phyloP scores from a whole-genome alignment of 1,139 yeast genomes.

The Candida labiduridarum region DNA sequence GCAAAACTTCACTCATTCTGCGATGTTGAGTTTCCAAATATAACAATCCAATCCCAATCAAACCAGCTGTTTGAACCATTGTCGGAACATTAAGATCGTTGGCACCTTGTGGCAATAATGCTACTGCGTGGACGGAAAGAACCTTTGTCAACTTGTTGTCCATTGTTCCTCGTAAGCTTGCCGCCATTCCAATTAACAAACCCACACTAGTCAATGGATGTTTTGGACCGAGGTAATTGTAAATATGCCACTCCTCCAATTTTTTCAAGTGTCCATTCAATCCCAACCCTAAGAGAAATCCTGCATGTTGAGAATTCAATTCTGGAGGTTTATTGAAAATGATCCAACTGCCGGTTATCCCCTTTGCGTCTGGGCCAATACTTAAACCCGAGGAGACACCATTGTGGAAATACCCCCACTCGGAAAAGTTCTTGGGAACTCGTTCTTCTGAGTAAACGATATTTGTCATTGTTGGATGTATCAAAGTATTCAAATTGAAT shows the following conservation, averaged over 20 bases:
- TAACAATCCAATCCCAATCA: slow-evolving; percentile 85
- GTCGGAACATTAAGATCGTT: slow-evolving; percentile 84
- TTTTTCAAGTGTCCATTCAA: slow-evolving; percentile 83
- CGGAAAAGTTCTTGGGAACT: slow-evolving; percentile 51
- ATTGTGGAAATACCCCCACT: slow-evolving; percentile 92
- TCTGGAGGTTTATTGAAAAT: slow-evolving; percentile 78
- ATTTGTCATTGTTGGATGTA: slow-evolving; percentile 69
- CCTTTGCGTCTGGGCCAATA: slow-evolving; percentile 67
- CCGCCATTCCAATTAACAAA: slow-evolving; percentile 87
- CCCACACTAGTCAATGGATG: slow-evolving; percentile 87
- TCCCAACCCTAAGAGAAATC: slow-evolving; percentile 90
- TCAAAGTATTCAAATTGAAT: slow-evolving; percentile 66
- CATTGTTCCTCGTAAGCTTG: slow-evolving; percentile 82
- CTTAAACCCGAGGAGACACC: slow-evolving; percentile 90
- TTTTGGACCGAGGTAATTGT: slow-evolving; percentile 90
- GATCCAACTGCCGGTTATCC: slow-evolving; percentile 90
- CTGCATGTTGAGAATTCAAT: slow-evolving; percentile 85
- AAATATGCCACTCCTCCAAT: slow-evolving; percentile 96
- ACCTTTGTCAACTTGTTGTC: slow-evolving; percentile 88
- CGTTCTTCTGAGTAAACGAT: slow-evolving; percentile 61
- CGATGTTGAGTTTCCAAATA: slow-evolving; percentile 80
- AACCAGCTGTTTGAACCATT: slow-evolving; percentile 88
- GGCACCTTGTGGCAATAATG: slow-evolving; percentile 88
- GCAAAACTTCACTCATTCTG: slow-evolving; percentile 80
- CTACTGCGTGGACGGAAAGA: slow-evolving; percentile 89